These are phyloP conservation scores for Solanum chiquidenum DNA, from an alignment of 257 asterid genomes.

Conservation along the genomic window DNA sequence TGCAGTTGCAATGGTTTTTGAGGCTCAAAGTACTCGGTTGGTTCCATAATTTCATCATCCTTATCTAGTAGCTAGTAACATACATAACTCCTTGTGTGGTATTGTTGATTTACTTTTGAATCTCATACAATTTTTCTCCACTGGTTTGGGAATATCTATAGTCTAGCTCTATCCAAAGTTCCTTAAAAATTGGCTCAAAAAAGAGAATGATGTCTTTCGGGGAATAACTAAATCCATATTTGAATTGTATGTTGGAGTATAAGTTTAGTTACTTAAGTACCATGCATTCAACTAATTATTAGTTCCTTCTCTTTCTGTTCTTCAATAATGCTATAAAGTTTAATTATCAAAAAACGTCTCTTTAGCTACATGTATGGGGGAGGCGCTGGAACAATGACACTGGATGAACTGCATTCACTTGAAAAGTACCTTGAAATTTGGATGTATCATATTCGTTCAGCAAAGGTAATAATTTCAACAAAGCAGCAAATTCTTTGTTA, in stretches of 20 bases:
- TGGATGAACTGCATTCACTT: constrained; percentile 50
- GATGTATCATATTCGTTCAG: constrained; percentile 70
- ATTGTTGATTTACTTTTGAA: background rate
- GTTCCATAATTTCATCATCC: background rate
- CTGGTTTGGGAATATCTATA: background rate
- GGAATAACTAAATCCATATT: background rate
- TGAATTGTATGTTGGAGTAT: background rate
- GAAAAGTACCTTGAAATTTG: constrained; percentile 73
- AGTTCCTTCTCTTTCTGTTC: background rate
- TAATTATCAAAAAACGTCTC: background rate
- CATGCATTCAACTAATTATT: background rate
- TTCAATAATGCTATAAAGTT: background rate
- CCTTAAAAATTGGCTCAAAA: background rate
- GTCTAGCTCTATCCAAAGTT: background rate
- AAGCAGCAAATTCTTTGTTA: background rate
- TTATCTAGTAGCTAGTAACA: background rate
- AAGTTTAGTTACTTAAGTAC: background rate
- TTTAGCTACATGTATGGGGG: constrained; percentile 68
- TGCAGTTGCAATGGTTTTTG: background rate
- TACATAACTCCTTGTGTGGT: background rate
- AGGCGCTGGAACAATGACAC: constrained; percentile 58
- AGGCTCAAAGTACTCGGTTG: background rate
- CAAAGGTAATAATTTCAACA: constrained; percentile 41
- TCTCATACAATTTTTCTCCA: background rate
- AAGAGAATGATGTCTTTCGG: background rate